Conservation (phyloP, 2,329 filamentous ascomycete genomes). For the Epichloe hybrida region DNA sequence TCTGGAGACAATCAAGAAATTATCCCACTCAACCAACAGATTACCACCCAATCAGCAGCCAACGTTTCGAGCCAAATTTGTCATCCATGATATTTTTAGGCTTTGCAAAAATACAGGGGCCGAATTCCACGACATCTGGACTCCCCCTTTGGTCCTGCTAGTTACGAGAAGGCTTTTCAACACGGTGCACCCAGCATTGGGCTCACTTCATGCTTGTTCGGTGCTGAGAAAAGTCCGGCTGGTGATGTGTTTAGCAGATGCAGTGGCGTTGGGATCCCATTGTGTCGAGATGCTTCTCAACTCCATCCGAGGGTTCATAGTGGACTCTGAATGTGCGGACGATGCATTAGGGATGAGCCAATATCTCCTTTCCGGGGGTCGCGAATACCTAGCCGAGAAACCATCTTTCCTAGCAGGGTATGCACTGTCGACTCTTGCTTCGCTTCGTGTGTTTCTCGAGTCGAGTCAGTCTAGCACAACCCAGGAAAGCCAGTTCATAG, state of each 20-base stretch:
- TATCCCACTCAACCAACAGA: conserved; percentile 49
- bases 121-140: conserved; percentile 57
- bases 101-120: conserved; percentile 62
- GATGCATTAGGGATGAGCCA: conserved; percentile 78
- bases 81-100: conserved; percentile 62
- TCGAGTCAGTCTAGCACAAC: conserved; percentile 67
- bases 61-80: conserved; percentile 64
- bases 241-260: conserved; percentile 63
- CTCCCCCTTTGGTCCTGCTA: conserved; percentile 61
- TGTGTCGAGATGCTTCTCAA: conserved; percentile 83
- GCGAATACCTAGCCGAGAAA: conserved; percentile 45
- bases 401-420: conserved; percentile 74
- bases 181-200: conserved; percentile 68
- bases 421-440: conserved; percentile 64
- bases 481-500: conserved; percentile 68
- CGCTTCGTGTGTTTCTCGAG: conserved; percentile 61
- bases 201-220: conserved; percentile 74
- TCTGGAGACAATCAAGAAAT: conserved; percentile 54
- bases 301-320: conserved; percentile 63
- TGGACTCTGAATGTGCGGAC: conserved; percentile 76
- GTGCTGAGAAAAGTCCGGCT: conserved; percentile 77
- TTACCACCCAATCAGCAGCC: conserved; percentile 77
- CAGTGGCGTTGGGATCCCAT: conserved; percentile 61
- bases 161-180: conserved; percentile 68
- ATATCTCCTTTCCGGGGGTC: conserved; percentile 68